Evolutionary conservation across 345 rosid species (phyloP), one percentile per base, ranked within the genome.

Genomic region (Salix dunnii): DNA sequence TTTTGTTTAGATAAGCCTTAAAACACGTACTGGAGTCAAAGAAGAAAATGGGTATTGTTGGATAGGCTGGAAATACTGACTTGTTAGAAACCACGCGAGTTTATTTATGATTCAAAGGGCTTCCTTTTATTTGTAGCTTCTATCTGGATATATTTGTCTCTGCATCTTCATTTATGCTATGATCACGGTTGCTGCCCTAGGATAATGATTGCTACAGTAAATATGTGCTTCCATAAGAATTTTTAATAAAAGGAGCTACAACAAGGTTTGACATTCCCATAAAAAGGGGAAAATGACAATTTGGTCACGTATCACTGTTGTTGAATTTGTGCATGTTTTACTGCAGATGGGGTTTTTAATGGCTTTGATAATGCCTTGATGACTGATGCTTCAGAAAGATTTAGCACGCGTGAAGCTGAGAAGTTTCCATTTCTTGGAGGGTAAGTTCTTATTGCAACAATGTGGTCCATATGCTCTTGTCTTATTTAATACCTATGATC

Each of bases 351-450:
- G 81, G 75, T 84, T 77, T 79, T 82, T 43, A 78, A 75, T 79
- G 88, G 74, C 75, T 53, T 76, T 67, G 78, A 83, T 75, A 78
- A 83, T 65, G 58, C 80, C 51, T 78, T 89, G 81, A 85, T 81
- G 74, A 83, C 76, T 23, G 97, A 90, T 78, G 82, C 86, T 40
- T 73, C 87, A 20, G 95, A 90, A 82, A 88, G 94, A 82, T 96
- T 91, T 82, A 77, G 86, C 66, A 71, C 74, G 49, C 94, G 99
- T 74, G 97, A 92, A 71, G 84, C 90, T 38, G 92, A 92, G 81
- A 96, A 92, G 84, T 79, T 93, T 2, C 71, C 28, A 76, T 93
- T 96, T 85, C 90, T 93, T 80, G 91, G 92, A 85, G 74, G 2
- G 99, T 96, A 89, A 91, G 94, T 83, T 80, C 78, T 84, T 77